Conservation (phyloP, 1,284 basidiomycete species). For the Leccinum pseudoinsigne region DNA sequence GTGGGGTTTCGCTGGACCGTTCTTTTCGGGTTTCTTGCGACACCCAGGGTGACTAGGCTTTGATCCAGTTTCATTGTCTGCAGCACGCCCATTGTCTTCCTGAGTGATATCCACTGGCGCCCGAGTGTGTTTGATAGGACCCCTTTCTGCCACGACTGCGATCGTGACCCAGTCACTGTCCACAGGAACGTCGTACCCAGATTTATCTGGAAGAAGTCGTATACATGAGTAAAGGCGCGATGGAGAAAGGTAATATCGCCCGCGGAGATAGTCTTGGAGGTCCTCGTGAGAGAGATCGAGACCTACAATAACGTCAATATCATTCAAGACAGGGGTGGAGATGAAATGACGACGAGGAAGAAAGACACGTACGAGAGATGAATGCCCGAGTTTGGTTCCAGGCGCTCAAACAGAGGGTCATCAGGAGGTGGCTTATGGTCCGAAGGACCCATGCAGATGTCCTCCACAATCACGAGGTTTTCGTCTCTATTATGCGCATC, state of each 20-base stretch:
- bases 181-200: constrained; percentile 86
- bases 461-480: constrained; percentile 70
- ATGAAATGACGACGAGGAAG: constrained; percentile 1
- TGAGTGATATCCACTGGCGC: constrained; percentile 58
- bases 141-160: constrained; percentile 85
- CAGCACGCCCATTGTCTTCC: constrained; percentile 42
- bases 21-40: constrained; percentile 29
- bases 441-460: constrained; percentile 72
- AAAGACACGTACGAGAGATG: constrained; percentile 64
- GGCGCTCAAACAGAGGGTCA: constrained; percentile 70
- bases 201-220: constrained; percentile 73
- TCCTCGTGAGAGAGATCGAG: constrained; percentile 66
- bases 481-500: constrained; percentile 53
- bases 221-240: constrained; percentile 51
- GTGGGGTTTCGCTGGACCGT: constrained; percentile 37
- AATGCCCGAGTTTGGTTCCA: constrained; percentile 91
- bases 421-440: constrained; percentile 64
- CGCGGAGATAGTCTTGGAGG: constrained; percentile 81
- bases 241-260: constrained; percentile 85
- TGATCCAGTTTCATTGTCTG: constrained; percentile 31
- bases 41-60: constrained; percentile 15
- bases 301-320: constrained; percentile 43
- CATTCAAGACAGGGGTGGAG: not conserved
- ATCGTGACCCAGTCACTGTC: constrained; percentile 91
- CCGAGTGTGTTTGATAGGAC: constrained; percentile 66